Percentiles rank a stretch among this genome's conserved stretches.
phyloP scores from a whole-genome alignment of 176 grass and related monocot species.

The Urochloa ruziziensis region DNA sequence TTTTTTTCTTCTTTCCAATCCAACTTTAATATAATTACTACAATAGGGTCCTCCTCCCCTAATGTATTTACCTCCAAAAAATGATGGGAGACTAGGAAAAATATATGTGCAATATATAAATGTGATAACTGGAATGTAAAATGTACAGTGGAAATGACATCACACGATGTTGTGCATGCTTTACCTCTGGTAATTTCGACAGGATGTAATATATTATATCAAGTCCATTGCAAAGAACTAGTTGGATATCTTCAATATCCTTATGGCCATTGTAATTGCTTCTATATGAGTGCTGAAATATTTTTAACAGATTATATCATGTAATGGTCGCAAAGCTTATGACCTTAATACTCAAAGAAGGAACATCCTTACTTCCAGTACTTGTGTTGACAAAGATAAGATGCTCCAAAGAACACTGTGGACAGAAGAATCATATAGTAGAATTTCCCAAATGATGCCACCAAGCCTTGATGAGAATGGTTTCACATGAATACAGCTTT shows the following conservation, averaged over 20 bases:
- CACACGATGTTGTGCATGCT: conserved; percentile 5
- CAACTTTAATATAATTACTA: too few relatives aligned
- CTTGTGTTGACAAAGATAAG: conserved; percentile 51
- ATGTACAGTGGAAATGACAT: background rate
- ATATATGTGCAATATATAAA: background rate
- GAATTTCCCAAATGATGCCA: conserved; percentile 66
- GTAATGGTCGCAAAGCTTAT: conserved; percentile 31
- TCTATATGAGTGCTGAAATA: conserved; percentile 47
- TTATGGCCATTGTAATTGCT: conserved; percentile 46
- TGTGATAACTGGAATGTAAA: background rate
- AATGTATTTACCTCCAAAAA: too few relatives aligned
- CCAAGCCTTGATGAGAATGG: conserved; percentile 51
- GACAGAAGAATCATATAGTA: conserved; percentile 81
- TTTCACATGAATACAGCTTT: conserved; percentile 61
- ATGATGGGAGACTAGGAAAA: background rate
- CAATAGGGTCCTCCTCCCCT: too few relatives aligned
- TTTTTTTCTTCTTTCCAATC: too few relatives aligned
- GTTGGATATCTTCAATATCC: conserved; percentile 64
- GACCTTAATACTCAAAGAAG: conserved; percentile 15
- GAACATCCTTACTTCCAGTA: conserved; percentile 54
- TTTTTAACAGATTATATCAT: conserved; percentile 15
- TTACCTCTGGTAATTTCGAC: conserved; percentile 68
- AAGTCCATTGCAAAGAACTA: conserved; percentile 66
- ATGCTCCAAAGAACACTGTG: conserved; percentile 62
- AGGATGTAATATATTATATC: conserved; percentile 63